phyloP scores from a whole-genome alignment of 805 yeast genomes.

The Spathaspora sp. region DNA sequence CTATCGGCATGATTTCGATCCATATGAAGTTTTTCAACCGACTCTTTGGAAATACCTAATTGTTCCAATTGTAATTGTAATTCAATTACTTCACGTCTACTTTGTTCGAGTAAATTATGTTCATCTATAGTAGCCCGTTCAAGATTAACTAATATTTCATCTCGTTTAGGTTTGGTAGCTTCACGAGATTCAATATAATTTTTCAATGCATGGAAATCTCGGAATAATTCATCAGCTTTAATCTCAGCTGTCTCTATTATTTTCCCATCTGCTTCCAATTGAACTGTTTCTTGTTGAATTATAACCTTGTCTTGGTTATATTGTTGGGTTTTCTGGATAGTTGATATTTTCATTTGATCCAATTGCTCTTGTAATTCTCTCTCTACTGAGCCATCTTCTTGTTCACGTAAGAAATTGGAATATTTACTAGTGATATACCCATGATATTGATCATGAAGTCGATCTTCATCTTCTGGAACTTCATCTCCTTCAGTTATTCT shows the following conservation, averaged over 20 bases:
- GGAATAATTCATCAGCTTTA: neutral
- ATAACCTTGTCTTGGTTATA: neutral
- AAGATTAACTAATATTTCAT: neutral
- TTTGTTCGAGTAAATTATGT: slow-evolving; percentile 29
- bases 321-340: neutral
- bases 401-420: slow-evolving; percentile 58
- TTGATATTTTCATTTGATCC: neutral
- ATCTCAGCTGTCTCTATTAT: neutral
- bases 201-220: neutral
- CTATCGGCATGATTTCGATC: slow-evolving; percentile 49
- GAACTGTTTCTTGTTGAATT: neutral
- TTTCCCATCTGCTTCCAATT: neutral
- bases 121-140: neutral
- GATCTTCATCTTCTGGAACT: slow-evolving; percentile 44
- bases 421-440: slow-evolving; percentile 59
- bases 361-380: slow-evolving; percentile 15
- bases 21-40: slow-evolving; percentile 19
- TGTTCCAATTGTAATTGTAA: slow-evolving; percentile 47
- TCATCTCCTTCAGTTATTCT: neutral
- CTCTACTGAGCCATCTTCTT: slow-evolving; percentile 57
- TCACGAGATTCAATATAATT: neutral
- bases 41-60: neutral
- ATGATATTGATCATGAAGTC: slow-evolving; percentile 47
- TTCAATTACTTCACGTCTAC: slow-evolving; percentile 52
- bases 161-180: neutral